These are phyloP conservation scores for Leccinellum luteum DNA, from an alignment of 768 basidiomycete genomes.

Conservation along the genomic window DNA sequence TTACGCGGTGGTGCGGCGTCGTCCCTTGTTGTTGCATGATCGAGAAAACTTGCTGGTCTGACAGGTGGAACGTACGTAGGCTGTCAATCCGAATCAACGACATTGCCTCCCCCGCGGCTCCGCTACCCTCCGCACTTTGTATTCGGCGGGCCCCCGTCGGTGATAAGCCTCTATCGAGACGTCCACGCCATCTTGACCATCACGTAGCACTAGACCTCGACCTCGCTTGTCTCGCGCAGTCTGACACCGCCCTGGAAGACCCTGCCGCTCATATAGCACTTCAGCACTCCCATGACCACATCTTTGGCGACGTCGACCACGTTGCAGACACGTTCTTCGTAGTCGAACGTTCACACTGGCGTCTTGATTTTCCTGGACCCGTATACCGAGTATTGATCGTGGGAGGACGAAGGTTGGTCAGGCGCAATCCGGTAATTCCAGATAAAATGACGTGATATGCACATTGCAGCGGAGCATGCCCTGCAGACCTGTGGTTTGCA, in stretches of 20 bases:
- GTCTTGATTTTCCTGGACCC: too few species aligned
- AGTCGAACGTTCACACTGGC: too few species aligned
- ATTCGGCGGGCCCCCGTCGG: neutral
- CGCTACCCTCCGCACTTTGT: neutral
- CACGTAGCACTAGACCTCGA: slow-evolving; percentile 30
- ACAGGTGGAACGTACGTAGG: neutral
- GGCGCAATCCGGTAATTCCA: too few species aligned
- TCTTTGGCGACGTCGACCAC: slow-evolving; percentile 34
- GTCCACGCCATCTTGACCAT: slow-evolving; percentile 25
- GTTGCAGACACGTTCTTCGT: slow-evolving; percentile 23
- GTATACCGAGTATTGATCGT: too few species aligned
- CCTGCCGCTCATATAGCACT: slow-evolving; percentile 27
- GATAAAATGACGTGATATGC: too few species aligned
- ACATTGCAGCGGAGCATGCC: too few species aligned
- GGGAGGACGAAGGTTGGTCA: too few species aligned
- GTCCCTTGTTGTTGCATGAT: neutral
- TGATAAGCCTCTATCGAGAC: neutral
- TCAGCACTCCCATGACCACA: slow-evolving; percentile 30
- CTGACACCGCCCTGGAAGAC: slow-evolving; percentile 28
- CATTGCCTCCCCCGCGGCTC: neutral
- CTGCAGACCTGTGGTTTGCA: too few species aligned
- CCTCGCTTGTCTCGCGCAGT: slow-evolving; percentile 26
- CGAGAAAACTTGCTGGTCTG: neutral
- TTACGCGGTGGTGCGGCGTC: neutral
- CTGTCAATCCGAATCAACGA: neutral